Conservation (phyloP, 73 alveolate genomes). For the Paramecium caudatum region DNA sequence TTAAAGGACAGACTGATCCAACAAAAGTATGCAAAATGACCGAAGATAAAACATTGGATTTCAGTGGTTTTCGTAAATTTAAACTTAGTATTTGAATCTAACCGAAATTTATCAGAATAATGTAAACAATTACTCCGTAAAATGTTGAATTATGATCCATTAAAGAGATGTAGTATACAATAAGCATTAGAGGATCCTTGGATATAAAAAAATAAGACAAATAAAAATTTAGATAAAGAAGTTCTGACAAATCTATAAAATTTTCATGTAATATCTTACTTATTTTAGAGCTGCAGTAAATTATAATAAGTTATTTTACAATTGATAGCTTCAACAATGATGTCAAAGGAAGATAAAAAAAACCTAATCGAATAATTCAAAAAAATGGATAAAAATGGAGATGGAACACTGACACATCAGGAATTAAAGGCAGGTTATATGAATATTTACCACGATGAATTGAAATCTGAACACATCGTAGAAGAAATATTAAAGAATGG, state of each 20-base stretch:
- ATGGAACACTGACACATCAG: slow-evolving; percentile 61
- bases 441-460: slow-evolving; percentile 3
- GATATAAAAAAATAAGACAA: slow-evolving; percentile 52
- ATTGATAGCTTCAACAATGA: slow-evolving; percentile 63
- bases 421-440: slow-evolving; percentile 63
- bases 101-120: too few species aligned
- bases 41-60: slow-evolving; percentile 79
- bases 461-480: slow-evolving; percentile 48
- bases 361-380: not conserved
- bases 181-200: slow-evolving; percentile 66
- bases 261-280: not conserved
- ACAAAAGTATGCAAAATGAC: slow-evolving; percentile 76
- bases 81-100: slow-evolving; percentile 72
- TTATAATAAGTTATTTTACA: slow-evolving; percentile 18
- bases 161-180: slow-evolving; percentile 34
- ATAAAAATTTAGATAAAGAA: not conserved
- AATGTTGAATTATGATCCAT: slow-evolving; percentile 69
- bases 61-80: slow-evolving; percentile 62
- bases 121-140: too few species aligned
- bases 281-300: slow-evolving; percentile 8
- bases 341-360: slow-evolving; percentile 33
- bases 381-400: slow-evolving; percentile 71
- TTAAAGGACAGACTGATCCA: slow-evolving; percentile 86
- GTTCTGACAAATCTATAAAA: slow-evolving; percentile 18
- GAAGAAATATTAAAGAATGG: slow-evolving; percentile 35